Conservation (phyloP, 805 yeast species). For the Yamadazyma sp. region DNA sequence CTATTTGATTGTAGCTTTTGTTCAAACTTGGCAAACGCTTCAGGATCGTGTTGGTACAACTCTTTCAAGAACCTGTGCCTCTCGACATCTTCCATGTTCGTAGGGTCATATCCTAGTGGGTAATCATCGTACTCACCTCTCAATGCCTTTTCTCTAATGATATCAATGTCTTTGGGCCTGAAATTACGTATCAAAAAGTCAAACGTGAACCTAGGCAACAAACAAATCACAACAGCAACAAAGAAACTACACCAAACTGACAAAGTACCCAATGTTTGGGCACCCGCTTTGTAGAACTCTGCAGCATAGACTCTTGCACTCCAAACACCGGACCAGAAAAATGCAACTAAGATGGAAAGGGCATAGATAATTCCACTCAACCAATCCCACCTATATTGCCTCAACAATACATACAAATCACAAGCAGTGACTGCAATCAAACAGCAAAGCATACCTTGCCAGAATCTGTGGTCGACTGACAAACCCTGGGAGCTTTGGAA, state of each 20-base stretch:
- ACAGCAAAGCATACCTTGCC: slow-evolving; percentile 66
- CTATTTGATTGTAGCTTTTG: slow-evolving; percentile 18
- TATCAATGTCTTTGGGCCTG: slow-evolving; percentile 66
- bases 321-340: slow-evolving; percentile 83
- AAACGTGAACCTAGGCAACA: slow-evolving; percentile 60
- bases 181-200: slow-evolving; percentile 53
- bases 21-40: slow-evolving; percentile 34
- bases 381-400: slow-evolving; percentile 81
- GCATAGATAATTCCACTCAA: slow-evolving; percentile 51
- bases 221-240: slow-evolving; percentile 51
- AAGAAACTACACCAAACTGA: slow-evolving; percentile 66
- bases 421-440: slow-evolving; percentile 63
- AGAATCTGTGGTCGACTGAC: slow-evolving; percentile 62
- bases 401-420: slow-evolving; percentile 63
- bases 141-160: slow-evolving; percentile 60
- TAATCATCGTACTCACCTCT: slow-evolving; percentile 52
- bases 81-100: slow-evolving; percentile 44
- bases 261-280: slow-evolving; percentile 59
- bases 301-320: slow-evolving; percentile 50
- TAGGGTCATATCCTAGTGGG: slow-evolving; percentile 54
- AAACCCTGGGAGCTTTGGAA: slow-evolving; percentile 54
- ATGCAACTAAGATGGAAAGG: slow-evolving; percentile 57
- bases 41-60: slow-evolving; percentile 35
- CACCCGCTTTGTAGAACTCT: slow-evolving; percentile 65
- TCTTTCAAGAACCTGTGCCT: slow-evolving; percentile 33